Conservation (phyloP, 805 yeast species). For the Ogataea ganodermae region DNA sequence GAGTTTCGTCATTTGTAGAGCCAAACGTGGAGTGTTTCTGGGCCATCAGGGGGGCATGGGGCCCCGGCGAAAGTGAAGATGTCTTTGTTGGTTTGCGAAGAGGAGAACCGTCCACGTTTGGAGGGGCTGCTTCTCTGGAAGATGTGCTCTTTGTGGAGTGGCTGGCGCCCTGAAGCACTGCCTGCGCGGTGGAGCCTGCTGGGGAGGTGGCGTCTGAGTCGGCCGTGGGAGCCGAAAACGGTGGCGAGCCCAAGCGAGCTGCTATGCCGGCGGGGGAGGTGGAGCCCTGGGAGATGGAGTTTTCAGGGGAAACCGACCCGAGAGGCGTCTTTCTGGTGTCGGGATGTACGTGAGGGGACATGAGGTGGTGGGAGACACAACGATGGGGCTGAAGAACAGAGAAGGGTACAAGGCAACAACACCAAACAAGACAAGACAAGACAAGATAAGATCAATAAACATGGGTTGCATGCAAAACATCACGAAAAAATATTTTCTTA, state of each 20-base stretch:
- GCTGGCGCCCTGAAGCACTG: background rate
- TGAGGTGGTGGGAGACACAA: background rate
- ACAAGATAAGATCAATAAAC: background rate
- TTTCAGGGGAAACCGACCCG: too few species aligned
- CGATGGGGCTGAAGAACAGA: background rate
- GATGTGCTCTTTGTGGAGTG: background rate
- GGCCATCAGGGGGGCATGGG: background rate
- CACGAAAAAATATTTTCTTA: background rate
- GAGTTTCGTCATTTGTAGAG: conserved; percentile 1
- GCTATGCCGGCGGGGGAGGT: too few species aligned
- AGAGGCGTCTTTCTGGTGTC: too few species aligned
- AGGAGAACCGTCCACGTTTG: background rate
- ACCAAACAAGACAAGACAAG: background rate
- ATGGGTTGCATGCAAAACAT: background rate
- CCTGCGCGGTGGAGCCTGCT: background rate
- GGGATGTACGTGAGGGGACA: too few species aligned
- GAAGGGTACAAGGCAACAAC: conserved; percentile 1
- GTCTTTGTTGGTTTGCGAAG: background rate
- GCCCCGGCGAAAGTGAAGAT: background rate
- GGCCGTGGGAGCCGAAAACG: background rate
- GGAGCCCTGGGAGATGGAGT: too few species aligned
- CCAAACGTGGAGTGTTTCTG: conserved; percentile 4
- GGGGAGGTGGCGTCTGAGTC: background rate
- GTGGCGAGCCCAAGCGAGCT: too few species aligned
- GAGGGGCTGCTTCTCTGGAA: background rate